phyloP scores from a whole-genome alignment of 2,329 filamentous ascomycete genomes.

The Microcera coccophila region DNA sequence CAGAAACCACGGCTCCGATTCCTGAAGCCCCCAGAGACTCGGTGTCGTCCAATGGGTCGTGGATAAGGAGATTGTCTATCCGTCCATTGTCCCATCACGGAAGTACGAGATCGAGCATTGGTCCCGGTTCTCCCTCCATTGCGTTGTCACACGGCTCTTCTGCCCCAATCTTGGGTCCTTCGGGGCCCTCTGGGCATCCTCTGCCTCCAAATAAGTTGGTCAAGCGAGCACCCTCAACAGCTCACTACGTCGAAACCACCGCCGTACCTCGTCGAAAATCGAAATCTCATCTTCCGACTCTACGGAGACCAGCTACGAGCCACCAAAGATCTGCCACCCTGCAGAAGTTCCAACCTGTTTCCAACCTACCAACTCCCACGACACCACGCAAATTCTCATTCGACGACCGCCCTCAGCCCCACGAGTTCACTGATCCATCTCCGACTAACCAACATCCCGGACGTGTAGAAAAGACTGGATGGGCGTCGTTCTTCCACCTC shows the following conservation, averaged over 20 bases:
- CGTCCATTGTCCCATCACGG: slow-evolving; percentile 62
- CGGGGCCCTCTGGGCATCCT: slow-evolving; percentile 37
- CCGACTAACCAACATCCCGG: slow-evolving; percentile 19
- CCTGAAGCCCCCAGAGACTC: slow-evolving; percentile 53
- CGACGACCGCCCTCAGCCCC: slow-evolving; percentile 32
- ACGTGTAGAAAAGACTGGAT: slow-evolving; percentile 28
- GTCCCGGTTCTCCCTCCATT: slow-evolving; percentile 62
- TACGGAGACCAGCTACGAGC: slow-evolving; percentile 73
- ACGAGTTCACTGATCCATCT: slow-evolving; percentile 28
- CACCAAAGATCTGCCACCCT: slow-evolving; percentile 72
- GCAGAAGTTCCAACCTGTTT: slow-evolving; percentile 46
- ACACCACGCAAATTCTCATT: slow-evolving; percentile 32
- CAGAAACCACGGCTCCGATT: slow-evolving; percentile 35
- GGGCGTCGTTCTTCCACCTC: slow-evolving; percentile 58
- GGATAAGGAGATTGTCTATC: slow-evolving; percentile 68
- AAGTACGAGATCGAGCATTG: slow-evolving; percentile 61
- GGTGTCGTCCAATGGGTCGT: slow-evolving; percentile 60
- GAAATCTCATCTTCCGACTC: slow-evolving; percentile 58
- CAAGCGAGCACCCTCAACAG: slow-evolving; percentile 63
- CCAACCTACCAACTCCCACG: slow-evolving; percentile 23
- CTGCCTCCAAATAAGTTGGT: slow-evolving; percentile 71
- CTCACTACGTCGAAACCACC: slow-evolving; percentile 43
- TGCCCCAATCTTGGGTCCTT: slow-evolving; percentile 56
- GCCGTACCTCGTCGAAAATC: slow-evolving; percentile 46
- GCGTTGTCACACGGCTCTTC: slow-evolving; percentile 63